A percentile compares a stretch with the other conserved stretches of the same genome.
These are phyloP conservation scores for Fraxinus paxiana DNA, from an alignment of 305 asterid genomes.

Conservation along the genomic window DNA sequence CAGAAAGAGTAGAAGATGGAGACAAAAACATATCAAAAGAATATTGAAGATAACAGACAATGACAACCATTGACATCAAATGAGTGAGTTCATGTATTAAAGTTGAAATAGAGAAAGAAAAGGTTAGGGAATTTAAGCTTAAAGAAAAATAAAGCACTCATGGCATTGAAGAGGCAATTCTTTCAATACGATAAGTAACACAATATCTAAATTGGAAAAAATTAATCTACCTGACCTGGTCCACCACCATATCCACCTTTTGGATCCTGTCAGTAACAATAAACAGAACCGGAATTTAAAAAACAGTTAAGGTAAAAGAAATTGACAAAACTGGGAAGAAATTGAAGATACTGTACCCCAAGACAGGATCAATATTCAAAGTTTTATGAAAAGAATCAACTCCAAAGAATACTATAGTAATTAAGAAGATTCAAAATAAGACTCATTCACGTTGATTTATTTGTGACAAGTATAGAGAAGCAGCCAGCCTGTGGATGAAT, in stretches of 20 bases:
- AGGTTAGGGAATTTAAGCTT: not conserved
- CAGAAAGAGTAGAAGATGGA: not conserved
- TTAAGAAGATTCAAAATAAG: not conserved
- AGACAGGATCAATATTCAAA: not conserved
- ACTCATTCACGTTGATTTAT: not conserved
- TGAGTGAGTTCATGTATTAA: not conserved
- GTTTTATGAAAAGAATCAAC: not conserved
- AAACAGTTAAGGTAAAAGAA: not conserved
- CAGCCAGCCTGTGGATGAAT: not conserved
- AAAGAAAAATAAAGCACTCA: not conserved
- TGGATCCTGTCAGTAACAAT: conserved; percentile 50
- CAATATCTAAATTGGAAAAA: conserved; percentile 2
- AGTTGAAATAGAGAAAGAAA: not conserved
- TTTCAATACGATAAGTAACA: conserved; percentile 2
- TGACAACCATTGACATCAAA: not conserved
- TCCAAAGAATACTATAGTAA: not conserved
- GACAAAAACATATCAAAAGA: not conserved
- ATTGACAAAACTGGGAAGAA: not conserved
- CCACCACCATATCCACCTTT: conserved; percentile 99
- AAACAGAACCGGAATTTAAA: conserved; percentile 16
- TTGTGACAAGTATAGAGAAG: not conserved
- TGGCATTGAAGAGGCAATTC: not conserved
- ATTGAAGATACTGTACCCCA: not conserved
- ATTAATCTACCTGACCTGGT: conserved; percentile 81
- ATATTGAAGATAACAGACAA: not conserved